A percentile compares a stretch with the other conserved stretches of the same genome.
Conservation (phyloP, 2,329 filamentous ascomycete species). For the Emericellopsis cladophorae region DNA sequence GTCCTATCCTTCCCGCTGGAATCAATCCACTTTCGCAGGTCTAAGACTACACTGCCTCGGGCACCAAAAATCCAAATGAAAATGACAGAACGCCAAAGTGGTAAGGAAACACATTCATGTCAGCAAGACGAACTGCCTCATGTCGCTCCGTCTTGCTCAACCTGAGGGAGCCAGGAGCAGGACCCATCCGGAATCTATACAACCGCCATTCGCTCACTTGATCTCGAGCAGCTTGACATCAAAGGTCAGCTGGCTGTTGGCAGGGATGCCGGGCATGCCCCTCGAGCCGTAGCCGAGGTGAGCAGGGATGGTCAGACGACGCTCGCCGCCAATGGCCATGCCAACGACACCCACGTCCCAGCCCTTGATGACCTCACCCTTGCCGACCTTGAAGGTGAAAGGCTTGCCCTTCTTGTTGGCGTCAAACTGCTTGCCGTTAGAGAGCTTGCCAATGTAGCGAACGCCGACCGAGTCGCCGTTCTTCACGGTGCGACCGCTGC, state of each 20-base stretch:
- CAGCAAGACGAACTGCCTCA: not conserved
- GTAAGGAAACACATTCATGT: not conserved
- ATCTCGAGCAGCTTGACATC: slow-evolving; percentile 80
- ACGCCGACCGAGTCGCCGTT: slow-evolving; percentile 82
- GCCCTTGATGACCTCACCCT: slow-evolving; percentile 94
- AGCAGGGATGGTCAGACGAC: slow-evolving; percentile 80
- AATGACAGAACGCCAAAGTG: not conserved
- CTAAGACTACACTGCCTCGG: slow-evolving; percentile 1
- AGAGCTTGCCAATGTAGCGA: slow-evolving; percentile 96
- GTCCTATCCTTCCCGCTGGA: slow-evolving; percentile 31
- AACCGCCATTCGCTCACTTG: slow-evolving; percentile 42
- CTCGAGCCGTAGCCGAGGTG: slow-evolving; percentile 83
- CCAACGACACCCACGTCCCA: slow-evolving; percentile 93
- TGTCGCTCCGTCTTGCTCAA: no score
- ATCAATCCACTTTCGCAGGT: not conserved
- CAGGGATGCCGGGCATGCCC: slow-evolving; percentile 71
- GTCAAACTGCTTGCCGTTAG: slow-evolving; percentile 91
- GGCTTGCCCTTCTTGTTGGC: slow-evolving; percentile 99
- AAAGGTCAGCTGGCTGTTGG: slow-evolving; percentile 84
- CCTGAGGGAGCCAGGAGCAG: no score
- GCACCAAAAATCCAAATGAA: no score
- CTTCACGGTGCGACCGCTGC: slow-evolving; percentile 76
- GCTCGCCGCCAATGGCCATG: slow-evolving; percentile 89
- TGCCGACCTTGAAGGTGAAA: slow-evolving; percentile 89
- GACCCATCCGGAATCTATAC: not conserved